A percentile compares a stretch with the other conserved stretches of the same genome.
These are phyloP conservation scores for Wallemia ichthyophaga DNA, from an alignment of 1,284 basidiomycete species.

Conservation along the genomic window DNA sequence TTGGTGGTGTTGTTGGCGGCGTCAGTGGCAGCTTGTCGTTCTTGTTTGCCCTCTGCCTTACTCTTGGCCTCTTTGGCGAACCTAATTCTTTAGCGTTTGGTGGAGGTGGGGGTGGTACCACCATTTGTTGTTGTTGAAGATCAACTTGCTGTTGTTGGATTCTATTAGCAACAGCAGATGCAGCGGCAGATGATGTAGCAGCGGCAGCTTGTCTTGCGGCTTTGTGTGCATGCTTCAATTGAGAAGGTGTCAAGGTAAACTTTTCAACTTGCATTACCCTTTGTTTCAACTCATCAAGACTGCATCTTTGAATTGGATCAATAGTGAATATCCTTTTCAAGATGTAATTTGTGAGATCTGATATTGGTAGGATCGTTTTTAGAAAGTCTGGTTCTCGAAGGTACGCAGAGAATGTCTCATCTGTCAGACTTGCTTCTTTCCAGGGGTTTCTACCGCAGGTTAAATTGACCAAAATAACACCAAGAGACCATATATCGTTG, in stretches of 20 bases:
- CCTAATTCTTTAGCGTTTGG: too few relatives aligned
- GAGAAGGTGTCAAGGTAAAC: slow-evolving; percentile 32
- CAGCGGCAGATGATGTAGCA: too few relatives aligned
- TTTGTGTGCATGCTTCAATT: slow-evolving; percentile 19
- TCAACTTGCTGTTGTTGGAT: too few relatives aligned
- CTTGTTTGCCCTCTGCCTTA: too few relatives aligned
- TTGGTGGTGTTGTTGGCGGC: too few relatives aligned
- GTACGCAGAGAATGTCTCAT: slow-evolving; percentile 41
- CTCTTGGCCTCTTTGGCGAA: too few relatives aligned
- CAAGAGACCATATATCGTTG: slow-evolving; percentile 78
- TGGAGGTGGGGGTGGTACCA: too few relatives aligned
- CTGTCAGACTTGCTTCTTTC: slow-evolving; percentile 37
- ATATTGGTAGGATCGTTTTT: slow-evolving; percentile 38
- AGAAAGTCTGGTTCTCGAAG: slow-evolving; percentile 36
- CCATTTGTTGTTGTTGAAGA: too few relatives aligned
- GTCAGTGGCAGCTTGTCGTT: too few relatives aligned
- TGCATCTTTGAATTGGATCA: slow-evolving; percentile 23
- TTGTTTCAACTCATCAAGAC: slow-evolving; percentile 29
- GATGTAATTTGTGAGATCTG: slow-evolving; percentile 23
- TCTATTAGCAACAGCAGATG: too few relatives aligned
- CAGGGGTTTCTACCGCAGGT: slow-evolving; percentile 66
- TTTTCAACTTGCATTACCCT: slow-evolving; percentile 27
- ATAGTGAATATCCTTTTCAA: slow-evolving; percentile 29
- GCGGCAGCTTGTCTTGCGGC: slow-evolving; percentile 3
- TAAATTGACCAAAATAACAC: slow-evolving; percentile 54